Percentiles rank a stretch among this genome's conserved stretches.
Evolutionary conservation across 1,284 basidiomycete species (phyloP).

Genomic region (Apiotrichum porosum): DNA sequence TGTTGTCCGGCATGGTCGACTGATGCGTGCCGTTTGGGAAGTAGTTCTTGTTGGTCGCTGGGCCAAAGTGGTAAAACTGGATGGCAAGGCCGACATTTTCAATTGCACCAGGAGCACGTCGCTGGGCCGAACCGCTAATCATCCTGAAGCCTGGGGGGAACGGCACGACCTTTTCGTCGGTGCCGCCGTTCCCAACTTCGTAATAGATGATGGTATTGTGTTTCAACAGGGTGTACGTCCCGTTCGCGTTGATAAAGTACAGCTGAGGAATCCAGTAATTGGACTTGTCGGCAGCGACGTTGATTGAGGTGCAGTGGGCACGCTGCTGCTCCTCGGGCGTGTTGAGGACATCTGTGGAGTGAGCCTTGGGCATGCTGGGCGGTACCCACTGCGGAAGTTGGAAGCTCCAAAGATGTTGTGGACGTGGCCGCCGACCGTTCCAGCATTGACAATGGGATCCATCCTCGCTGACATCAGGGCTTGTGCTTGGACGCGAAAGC

Average conservation of each 20-base stretch:
- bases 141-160: slow-evolving; percentile 51
- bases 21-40: slow-evolving; percentile 1
- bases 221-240: slow-evolving; percentile 28
- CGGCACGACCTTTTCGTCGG: slow-evolving; percentile 15
- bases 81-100: neutral
- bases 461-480: slow-evolving; percentile 17
- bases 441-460: slow-evolving; percentile 47
- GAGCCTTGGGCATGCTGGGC: neutral
- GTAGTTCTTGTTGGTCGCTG: neutral
- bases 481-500: too few species aligned
- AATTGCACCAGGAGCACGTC: neutral
- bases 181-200: slow-evolving; percentile 19
- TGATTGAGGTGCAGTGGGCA: slow-evolving; percentile 28
- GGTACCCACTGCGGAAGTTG: slow-evolving; percentile 28
- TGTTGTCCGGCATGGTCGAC: neutral
- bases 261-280: slow-evolving; percentile 52
- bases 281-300: slow-evolving; percentile 47
- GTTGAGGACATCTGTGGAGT: slow-evolving; percentile 19
- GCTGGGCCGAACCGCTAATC: slow-evolving; percentile 46
- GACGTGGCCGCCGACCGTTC: slow-evolving; percentile 36
- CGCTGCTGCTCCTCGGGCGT: slow-evolving; percentile 18
- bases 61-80: neutral
- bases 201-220: slow-evolving; percentile 40
- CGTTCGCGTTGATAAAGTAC: slow-evolving; percentile 45
- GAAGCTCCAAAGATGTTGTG: slow-evolving; percentile 46